These are phyloP conservation scores for Suillus brevipes DNA, from an alignment of 768 basidiomycete genomes.

Conservation along the genomic window DNA sequence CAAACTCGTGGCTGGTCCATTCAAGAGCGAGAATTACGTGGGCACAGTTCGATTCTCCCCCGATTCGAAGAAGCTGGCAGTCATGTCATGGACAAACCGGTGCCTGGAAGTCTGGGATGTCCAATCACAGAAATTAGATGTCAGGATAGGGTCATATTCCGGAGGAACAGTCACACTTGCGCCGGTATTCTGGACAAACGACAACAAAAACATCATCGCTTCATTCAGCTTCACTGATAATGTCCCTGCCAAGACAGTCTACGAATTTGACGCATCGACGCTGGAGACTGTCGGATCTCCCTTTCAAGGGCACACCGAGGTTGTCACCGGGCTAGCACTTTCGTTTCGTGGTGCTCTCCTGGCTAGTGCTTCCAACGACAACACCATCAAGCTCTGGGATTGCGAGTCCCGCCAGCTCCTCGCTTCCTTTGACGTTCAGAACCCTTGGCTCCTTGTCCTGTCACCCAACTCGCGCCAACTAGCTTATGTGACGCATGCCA, in stretches of 20 bases:
- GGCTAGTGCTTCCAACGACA: too few relatives aligned
- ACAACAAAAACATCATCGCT: neutral
- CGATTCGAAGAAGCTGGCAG: neutral
- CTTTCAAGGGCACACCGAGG: too few relatives aligned
- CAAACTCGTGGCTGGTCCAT: neutral
- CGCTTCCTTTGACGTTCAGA: neutral
- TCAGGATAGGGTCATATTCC: neutral
- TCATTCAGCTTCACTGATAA: neutral
- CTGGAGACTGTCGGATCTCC: too few relatives aligned
- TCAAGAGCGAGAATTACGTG: neutral
- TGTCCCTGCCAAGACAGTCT: neutral
- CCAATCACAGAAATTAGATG: neutral
- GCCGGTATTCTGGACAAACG: neutral
- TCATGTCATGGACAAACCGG: neutral
- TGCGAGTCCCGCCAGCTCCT: too few relatives aligned
- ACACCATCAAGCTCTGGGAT: too few relatives aligned
- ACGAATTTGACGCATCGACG: neutral
- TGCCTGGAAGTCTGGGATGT: neutral
- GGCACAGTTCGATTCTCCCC: neutral
- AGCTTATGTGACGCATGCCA: too few relatives aligned
- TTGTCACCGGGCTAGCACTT: too few relatives aligned
- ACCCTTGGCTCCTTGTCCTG: conserved; percentile 4
- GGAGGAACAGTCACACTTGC: too few relatives aligned
- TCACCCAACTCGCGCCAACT: too few relatives aligned
- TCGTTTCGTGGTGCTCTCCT: too few relatives aligned